Evolutionary conservation across 1,284 basidiomycete genomes (phyloP), one percentile per base, ranked within the genome.

Genomic region (Vanrija sp.): DNA sequence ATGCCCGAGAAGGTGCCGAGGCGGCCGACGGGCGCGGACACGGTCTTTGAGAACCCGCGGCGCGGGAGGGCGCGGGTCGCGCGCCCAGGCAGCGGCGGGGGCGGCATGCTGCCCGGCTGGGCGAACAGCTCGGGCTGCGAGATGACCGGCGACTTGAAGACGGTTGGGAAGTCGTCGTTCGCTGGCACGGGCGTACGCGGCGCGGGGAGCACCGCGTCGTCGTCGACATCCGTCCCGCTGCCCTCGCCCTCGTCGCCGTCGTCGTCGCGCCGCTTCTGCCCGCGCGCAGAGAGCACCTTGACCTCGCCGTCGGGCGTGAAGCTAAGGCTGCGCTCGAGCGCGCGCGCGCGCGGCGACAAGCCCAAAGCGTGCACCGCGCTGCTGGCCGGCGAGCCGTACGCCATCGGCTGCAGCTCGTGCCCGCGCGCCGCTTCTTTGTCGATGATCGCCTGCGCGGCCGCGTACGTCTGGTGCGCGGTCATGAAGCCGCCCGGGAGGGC

Each of bases 21-120:
- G 14, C 52, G 39, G n/a, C 65, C 57, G 1, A 74, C 71, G n/a
- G 72, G 72, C 38, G 69, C 71, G 10, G 64, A 66, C 46, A 69
- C 60, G 5, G 72, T 67, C 60, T 72, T 72, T 21, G 59, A 61
- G 34, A 70, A 55, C 4, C 47, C 58, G 47, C 52, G 38, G 47
- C 55, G 28, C 2, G 56, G 54, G 7, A 46, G 46, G 29, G 29
- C 52, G 43, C 28, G 60, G 38, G 52, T 55, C 51, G 47, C 21
- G 51, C 55, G 54, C 16, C 19, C 16, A 9, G 60, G 51, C 1
- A 55, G 38, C n/a, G 58, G 51, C 6, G 56, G 59, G 5, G 58
- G 60, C 3, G 38, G 51, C 53, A 55, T 60, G 38, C 43, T 40
- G 8, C 15, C 34, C 3, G 25, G 25, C 14, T 25, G 23, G 19